A percentile compares a stretch with the other conserved stretches of the same genome.
Evolutionary conservation across 2,329 filamentous ascomycete genomes (phyloP).

Genomic region (Fusarium oxysporum): DNA sequence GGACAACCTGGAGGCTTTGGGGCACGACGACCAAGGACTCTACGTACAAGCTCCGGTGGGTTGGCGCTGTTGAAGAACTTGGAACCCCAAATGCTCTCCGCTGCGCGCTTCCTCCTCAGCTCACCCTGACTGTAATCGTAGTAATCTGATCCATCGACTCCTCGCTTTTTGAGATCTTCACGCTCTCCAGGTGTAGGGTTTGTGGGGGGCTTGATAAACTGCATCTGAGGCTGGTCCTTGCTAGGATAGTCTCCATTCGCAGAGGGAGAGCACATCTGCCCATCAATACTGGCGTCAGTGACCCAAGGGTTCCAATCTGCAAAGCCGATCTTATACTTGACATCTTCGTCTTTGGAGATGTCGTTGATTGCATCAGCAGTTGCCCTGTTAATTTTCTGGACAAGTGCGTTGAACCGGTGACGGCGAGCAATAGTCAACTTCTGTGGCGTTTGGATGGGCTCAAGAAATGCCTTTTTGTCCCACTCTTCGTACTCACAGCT

Average conservation of each 20-base stretch:
- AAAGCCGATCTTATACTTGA: conserved; percentile 7
- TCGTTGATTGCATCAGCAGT: neutral
- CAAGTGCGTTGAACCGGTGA: neutral
- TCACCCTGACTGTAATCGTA: rapidly evolving
- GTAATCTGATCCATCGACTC: rapidly evolving
- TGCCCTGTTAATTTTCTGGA: neutral
- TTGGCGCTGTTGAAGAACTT: conserved; percentile 9
- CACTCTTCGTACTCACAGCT: neutral
- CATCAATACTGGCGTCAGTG: rapidly evolving
- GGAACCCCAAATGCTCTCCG: neutral
- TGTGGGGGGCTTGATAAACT: neutral
- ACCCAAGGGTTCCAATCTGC: conserved; percentile 16
- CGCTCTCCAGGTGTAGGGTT: neutral
- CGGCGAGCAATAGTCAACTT: neutral
- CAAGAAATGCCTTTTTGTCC: neutral
- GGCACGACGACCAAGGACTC: rapidly evolving
- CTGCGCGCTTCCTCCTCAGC: neutral
- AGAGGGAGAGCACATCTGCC: neutral
- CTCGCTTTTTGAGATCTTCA: rapidly evolving
- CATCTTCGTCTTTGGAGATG: rapidly evolving
- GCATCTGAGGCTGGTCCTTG: neutral
- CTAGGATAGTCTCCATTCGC: neutral
- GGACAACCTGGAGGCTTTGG: neutral
- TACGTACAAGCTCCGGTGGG: neutral
- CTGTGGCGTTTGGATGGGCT: too few relatives aligned